Base-by-base conservation (phyloP, 257 asterid species). In the Apocynum venetum region DNA sequence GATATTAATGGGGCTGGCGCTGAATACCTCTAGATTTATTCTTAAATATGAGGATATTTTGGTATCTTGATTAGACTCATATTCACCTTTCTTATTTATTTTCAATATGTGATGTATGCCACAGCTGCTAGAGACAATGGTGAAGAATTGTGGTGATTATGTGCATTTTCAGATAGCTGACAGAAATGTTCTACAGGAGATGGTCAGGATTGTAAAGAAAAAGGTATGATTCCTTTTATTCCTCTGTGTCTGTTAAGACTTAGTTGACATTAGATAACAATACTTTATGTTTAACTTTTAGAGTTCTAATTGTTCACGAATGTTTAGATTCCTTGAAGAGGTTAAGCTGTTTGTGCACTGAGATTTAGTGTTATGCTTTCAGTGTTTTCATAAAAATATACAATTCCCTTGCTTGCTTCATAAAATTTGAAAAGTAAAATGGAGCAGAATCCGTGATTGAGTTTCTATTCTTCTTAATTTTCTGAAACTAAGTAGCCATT, bases 131-230 rank as follows among this genome's bases (percentile, higher is more conserved):
- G 98, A 96, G 90, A 91, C 91, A 77, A 90, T 96, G 95, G 96
- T 96, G 85, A 93, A 96, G 92, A 96, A 96, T 90, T 93, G 99
- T 81, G 98, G 97, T 36, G 98, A 93, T 85, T 87, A 77, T 71
- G 88, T 91, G 83, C 99, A 96, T 87, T 90, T 92, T 71, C 99
- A 90, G 86, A 89, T 96, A 79, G 98, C 90, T 41, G 99, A 93
- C 75, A 89, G 93, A 71, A 89, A 83, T 83, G 88, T 96, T 79
- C 86, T 91, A 75, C 99, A 76, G 69, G 98, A 93, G 83, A 90
- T 96, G 99, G 96, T 89, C 85, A 96, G 90, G 88, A 89, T 89
- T 80, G 97, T 91, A 57, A 90, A 80, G 96, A 96, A 91, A 81
- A 96, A 88, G 95, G 98, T 75, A 83, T 80, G 87, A 78, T 78